Conservation (phyloP, 2,329 filamentous ascomycete species). For the Pseudogymnoascus sp. region DNA sequence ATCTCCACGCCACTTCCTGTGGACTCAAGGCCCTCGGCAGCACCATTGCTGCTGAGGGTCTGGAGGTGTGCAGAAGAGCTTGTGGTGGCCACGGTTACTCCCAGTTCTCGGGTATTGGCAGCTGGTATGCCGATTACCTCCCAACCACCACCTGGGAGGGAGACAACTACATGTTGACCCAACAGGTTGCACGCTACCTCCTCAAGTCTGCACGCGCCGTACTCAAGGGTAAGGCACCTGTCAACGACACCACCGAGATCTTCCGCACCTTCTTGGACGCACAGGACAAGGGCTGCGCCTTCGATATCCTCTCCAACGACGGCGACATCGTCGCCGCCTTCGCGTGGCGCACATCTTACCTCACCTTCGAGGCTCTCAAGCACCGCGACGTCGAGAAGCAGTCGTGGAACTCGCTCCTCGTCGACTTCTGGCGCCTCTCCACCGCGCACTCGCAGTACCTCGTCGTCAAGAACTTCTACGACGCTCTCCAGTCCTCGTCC, state of each 20-base stretch:
- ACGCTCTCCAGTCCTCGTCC: conserved; percentile 50
- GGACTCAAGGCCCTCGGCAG: conserved; percentile 68
- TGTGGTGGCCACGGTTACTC: conserved; percentile 74
- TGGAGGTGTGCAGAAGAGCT: conserved; percentile 67
- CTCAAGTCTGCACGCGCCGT: conserved; percentile 69
- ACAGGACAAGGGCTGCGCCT: conserved; percentile 64
- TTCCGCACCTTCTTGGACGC: conserved; percentile 57
- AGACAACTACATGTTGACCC: conserved; percentile 77
- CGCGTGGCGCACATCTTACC: conserved; percentile 65
- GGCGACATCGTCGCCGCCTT: conserved; percentile 66
- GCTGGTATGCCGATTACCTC: conserved; percentile 69
- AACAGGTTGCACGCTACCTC: conserved; percentile 69
- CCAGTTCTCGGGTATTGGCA: conserved; percentile 67
- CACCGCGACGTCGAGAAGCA: conserved; percentile 69
- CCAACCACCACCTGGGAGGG: conserved; percentile 64
- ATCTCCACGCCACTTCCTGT: conserved; percentile 70
- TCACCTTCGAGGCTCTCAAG: conserved; percentile 69
- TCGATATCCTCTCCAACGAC: conserved; percentile 66
- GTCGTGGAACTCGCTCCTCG: conserved; percentile 69
- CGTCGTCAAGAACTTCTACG: conserved; percentile 74
- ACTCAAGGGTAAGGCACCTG: conserved; percentile 53
- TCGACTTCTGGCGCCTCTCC: conserved; percentile 70
- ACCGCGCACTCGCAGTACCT: conserved; percentile 73
- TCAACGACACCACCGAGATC: conserved; percentile 63
- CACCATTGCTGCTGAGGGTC: conserved; percentile 64